Percentiles rank a stretch among this genome's conserved stretches.
Conservation (phyloP, 257 asterid species). For the Solanum rostratum region DNA sequence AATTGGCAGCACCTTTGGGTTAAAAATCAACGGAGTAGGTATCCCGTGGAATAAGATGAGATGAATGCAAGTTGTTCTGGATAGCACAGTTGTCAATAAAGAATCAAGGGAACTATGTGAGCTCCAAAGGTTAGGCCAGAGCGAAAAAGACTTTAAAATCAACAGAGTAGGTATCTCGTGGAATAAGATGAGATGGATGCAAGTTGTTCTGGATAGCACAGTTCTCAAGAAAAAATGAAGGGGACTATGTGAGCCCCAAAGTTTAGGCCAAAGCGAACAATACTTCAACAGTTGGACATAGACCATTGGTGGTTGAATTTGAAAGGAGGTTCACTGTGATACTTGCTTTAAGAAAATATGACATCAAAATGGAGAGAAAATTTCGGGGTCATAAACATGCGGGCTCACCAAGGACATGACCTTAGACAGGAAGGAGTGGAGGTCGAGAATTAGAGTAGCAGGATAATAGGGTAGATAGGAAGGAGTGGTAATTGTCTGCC, state of each 20-base stretch:
- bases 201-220: neutral
- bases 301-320: neutral
- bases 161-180: neutral
- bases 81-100: neutral
- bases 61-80: neutral
- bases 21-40: neutral
- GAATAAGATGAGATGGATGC: neutral
- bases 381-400: neutral
- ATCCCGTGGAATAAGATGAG: neutral
- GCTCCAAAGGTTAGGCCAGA: neutral
- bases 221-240: neutral
- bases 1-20: neutral
- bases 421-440: too few relatives aligned
- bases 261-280: neutral
- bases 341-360: neutral
- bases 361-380: neutral
- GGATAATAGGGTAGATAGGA: too few relatives aligned
- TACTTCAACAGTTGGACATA: neutral
- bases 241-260: neutral
- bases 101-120: neutral
- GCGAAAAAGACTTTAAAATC: neutral
- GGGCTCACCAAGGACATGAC: too few relatives aligned
- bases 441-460: too few relatives aligned
- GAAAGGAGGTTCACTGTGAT: neutral
- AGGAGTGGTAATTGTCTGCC: too few relatives aligned